Evolutionary conservation across 345 rosid species (phyloP).

Genomic region (Geranium rotundifolium): DNA sequence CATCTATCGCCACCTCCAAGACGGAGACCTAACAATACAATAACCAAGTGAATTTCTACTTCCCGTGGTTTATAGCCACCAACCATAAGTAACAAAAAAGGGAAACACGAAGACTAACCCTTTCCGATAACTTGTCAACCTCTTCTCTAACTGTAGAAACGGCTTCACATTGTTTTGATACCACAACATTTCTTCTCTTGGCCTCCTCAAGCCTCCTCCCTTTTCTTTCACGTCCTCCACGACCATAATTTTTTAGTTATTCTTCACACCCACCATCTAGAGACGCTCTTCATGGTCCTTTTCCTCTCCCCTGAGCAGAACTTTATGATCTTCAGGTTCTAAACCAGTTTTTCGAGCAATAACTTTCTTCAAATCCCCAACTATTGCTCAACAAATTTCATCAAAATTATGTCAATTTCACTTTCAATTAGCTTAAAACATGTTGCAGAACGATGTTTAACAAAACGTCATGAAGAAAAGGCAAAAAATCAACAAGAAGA

Average conservation of each 20-base stretch:
- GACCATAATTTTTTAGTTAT: slow-evolving; percentile 52
- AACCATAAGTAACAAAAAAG: background rate
- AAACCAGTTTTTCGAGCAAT: slow-evolving; percentile 39
- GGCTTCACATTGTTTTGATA: slow-evolving; percentile 39
- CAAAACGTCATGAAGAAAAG: no score
- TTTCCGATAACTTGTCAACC: slow-evolving; percentile 66
- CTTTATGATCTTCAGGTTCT: slow-evolving; percentile 32
- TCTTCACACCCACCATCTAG: slow-evolving; percentile 52
- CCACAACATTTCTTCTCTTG: slow-evolving; percentile 21
- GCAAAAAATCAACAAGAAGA: no score
- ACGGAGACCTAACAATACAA: slow-evolving; percentile 45
- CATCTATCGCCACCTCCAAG: slow-evolving; percentile 50
- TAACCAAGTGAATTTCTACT: slow-evolving; percentile 2
- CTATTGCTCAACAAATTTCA: slow-evolving; percentile 1
- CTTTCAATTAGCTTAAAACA: background rate
- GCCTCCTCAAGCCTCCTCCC: slow-evolving; percentile 29
- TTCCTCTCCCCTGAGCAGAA: slow-evolving; percentile 74
- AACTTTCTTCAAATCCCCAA: slow-evolving; percentile 57
- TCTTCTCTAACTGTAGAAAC: slow-evolving; percentile 41
- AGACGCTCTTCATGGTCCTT: slow-evolving; percentile 50
- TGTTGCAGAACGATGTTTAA: no score
- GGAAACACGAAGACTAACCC: slow-evolving; percentile 30
- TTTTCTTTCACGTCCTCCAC: slow-evolving; percentile 27
- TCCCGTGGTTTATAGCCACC: background rate
- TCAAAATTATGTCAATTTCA: background rate